Evolutionary conservation across 495 filamentous ascomycete genomes (phyloP).

Genomic region (Neurospora sp.): DNA sequence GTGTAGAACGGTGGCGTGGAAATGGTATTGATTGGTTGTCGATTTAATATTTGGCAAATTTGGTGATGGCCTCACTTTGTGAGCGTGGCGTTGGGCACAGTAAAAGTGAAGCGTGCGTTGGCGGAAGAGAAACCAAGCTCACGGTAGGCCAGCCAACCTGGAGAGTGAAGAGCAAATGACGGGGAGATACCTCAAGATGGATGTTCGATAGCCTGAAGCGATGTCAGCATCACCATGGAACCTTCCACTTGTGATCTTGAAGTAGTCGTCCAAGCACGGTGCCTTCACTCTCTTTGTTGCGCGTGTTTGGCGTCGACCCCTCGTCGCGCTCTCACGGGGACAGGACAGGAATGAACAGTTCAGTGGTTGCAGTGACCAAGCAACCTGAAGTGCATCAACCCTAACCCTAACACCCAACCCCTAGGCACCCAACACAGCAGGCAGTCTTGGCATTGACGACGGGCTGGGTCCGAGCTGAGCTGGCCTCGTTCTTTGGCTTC

Average conservation of each 20-base stretch:
- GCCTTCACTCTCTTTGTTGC: background rate
- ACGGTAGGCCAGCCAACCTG: too few relatives aligned
- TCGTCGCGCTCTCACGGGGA: background rate
- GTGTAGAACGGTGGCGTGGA: background rate
- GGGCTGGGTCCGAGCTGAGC: background rate
- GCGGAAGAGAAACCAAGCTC: background rate
- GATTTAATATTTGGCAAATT: background rate
- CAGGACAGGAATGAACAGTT: constrained; percentile 5
- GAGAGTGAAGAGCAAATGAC: too few relatives aligned
- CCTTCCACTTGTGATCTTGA: background rate
- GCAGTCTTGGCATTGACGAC: background rate
- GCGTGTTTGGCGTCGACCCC: background rate
- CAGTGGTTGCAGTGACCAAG: background rate
- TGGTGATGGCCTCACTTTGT: background rate
- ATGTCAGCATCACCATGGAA: too few relatives aligned
- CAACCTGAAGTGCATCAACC: background rate
- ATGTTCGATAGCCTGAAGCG: too few relatives aligned
- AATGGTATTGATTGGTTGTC: background rate
- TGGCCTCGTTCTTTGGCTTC: background rate
- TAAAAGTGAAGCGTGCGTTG: background rate
- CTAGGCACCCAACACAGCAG: background rate
- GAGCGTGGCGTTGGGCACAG: background rate
- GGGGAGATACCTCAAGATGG: too few relatives aligned
- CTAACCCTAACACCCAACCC: constrained; percentile 9
- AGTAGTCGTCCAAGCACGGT: background rate